phyloP scores from a whole-genome alignment of 371 early-diverging fungal genomes.

The Conidiobolus incongruus region DNA sequence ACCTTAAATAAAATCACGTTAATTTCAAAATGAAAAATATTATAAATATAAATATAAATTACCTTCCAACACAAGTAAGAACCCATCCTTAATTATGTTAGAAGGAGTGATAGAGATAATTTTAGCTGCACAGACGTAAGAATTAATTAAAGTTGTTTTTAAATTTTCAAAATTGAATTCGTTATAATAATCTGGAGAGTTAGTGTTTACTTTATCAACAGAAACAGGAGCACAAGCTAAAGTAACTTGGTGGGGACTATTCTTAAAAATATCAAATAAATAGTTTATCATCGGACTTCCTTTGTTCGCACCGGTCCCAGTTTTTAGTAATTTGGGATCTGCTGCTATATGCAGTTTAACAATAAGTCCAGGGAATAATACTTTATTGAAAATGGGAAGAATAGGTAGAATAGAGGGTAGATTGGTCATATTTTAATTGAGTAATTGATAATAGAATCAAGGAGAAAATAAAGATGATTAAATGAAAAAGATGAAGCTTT shows the following conservation, averaged over 20 bases:
- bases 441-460: too few species aligned
- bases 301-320: background rate
- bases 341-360: conserved; percentile 12
- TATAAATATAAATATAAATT: too few species aligned
- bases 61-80: conserved; percentile 2
- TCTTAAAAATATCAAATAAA: too few species aligned
- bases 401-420: conserved; percentile 12
- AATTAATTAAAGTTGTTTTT: background rate
- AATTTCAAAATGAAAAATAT: too few species aligned
- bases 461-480: too few species aligned
- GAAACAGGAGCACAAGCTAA: background rate
- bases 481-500: too few species aligned
- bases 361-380: conserved; percentile 19
- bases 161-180: too few species aligned
- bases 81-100: background rate
- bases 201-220: too few species aligned
- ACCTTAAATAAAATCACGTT: too few species aligned
- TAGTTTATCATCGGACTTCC: too few species aligned
- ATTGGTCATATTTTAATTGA: background rate
- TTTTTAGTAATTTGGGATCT: conserved; percentile 11
- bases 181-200: too few species aligned
- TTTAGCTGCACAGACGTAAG: background rate
- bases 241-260: background rate
- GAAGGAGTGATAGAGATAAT: background rate
- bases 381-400: conserved; percentile 16